Conservation (phyloP, 805 yeast species). For the Peterozyma xylosa region DNA sequence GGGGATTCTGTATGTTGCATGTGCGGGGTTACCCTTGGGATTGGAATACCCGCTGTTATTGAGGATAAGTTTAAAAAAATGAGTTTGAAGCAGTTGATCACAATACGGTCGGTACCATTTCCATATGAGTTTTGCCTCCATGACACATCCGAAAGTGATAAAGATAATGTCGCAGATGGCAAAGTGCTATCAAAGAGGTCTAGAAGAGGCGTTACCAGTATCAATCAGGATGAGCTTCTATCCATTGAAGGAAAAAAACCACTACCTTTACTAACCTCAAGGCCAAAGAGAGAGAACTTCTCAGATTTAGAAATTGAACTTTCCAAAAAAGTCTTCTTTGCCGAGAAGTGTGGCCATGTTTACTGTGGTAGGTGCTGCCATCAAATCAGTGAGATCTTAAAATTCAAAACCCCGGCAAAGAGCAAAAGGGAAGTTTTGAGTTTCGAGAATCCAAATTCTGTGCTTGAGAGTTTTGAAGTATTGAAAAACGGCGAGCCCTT, state of each 20-base stretch:
- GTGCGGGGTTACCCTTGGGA: conserved; percentile 70
- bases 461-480: conserved; percentile 36
- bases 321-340: conserved; percentile 55
- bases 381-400: not conserved
- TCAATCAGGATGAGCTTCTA: no score
- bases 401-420: not conserved
- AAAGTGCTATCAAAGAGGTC: no score
- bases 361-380: conserved; percentile 74
- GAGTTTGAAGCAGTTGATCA: conserved; percentile 20
- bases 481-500: conserved; percentile 39
- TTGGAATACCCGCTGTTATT: conserved; percentile 56
- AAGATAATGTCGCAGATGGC: conserved; percentile 15
- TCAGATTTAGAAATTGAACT: conserved; percentile 49
- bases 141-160: conserved; percentile 11
- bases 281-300: conserved; percentile 45
- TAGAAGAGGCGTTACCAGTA: no score
- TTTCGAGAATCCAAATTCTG: conserved; percentile 17
- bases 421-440: not conserved
- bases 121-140: conserved; percentile 9
- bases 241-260: no score
- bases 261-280: conserved; percentile 43
- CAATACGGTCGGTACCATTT: conserved; percentile 16
- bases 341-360: conserved; percentile 70
- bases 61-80: conserved; percentile 17
- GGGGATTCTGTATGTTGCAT: conserved; percentile 36